These are phyloP conservation scores for Plasmopara halstedii DNA, from an alignment of 352 stramenopile species.

Conservation along the genomic window DNA sequence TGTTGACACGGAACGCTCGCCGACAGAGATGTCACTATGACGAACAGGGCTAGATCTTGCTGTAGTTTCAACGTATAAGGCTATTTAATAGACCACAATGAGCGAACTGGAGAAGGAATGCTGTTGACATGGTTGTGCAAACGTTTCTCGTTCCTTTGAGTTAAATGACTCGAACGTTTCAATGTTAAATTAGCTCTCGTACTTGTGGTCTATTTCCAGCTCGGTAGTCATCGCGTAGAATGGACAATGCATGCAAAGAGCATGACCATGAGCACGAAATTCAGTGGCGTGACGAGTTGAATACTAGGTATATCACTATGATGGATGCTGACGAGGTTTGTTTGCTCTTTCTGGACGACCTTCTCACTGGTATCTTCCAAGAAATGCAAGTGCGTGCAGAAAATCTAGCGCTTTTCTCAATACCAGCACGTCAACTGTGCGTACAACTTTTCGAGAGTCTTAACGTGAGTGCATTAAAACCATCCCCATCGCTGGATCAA, in stretches of 20 bases:
- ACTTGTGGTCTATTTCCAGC: constrained; percentile 3
- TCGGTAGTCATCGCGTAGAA: background rate
- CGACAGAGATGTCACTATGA: constrained; percentile 17
- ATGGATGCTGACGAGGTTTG: constrained; percentile 32
- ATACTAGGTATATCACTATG: constrained; percentile 7
- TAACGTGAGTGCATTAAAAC: constrained; percentile 11
- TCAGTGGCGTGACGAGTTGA: constrained; percentile 3
- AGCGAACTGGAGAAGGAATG: constrained; percentile 5
- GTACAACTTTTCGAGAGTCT: constrained; percentile 19
- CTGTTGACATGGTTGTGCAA: constrained; percentile 1
- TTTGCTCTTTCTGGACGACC: constrained; percentile 24
- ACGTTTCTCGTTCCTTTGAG: background rate
- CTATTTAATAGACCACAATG: constrained; percentile 24
- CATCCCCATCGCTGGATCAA: constrained; percentile 20
- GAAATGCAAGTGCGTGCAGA: constrained; percentile 35
- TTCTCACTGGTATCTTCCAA: constrained; percentile 35
- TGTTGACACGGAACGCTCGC: constrained; percentile 11
- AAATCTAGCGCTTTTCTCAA: constrained; percentile 21
- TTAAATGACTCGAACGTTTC: constrained; percentile 2
- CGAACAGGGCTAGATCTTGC: constrained; percentile 18
- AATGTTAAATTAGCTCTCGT: constrained; percentile 19
- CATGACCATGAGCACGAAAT: background rate
- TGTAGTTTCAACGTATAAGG: constrained; percentile 24
- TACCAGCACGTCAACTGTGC: constrained; percentile 13
- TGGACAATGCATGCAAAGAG: constrained; percentile 1